These are phyloP conservation scores for Boletus vermiculosoides DNA, from an alignment of 768 basidiomycete genomes.

Conservation along the genomic window DNA sequence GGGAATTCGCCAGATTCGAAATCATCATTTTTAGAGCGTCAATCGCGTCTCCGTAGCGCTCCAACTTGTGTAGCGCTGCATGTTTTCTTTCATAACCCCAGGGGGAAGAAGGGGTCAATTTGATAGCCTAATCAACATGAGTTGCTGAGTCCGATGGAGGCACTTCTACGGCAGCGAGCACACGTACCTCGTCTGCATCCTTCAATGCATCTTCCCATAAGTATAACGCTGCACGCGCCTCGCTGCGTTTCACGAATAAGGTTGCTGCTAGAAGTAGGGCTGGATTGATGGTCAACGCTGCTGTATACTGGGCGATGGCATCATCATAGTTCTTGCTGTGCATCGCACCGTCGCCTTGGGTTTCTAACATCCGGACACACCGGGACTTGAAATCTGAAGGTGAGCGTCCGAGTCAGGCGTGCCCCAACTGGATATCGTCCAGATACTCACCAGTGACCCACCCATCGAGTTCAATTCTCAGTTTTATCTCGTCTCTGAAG, in stretches of 20 bases:
- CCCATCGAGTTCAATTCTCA: not conserved
- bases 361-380: constrained; percentile 4
- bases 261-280: not conserved
- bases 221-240: constrained; percentile 1
- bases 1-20: constrained; percentile 6
- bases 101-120: constrained; percentile 10
- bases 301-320: constrained; percentile 15
- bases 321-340: not conserved
- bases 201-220: constrained; percentile 13
- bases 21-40: constrained; percentile 8
- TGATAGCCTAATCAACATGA: constrained; percentile 7
- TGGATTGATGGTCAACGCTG: constrained; percentile 1
- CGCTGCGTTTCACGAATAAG: constrained; percentile 16
- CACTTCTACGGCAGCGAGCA: not conserved
- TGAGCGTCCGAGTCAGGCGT: not conserved
- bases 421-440: not conserved
- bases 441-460: constrained; percentile 14
- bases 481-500: constrained; percentile 10
- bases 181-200: constrained; percentile 20
- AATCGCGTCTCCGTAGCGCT: constrained; percentile 14
- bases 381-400: constrained; percentile 9
- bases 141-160: not conserved
- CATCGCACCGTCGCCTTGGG: constrained; percentile 11
- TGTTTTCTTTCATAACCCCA: constrained; percentile 18
- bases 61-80: constrained; percentile 8